Percentiles rank a stretch among this genome's conserved stretches.
These are phyloP conservation scores for Podospora conica DNA, from an alignment of 495 filamentous ascomycete species.

Conservation along the genomic window DNA sequence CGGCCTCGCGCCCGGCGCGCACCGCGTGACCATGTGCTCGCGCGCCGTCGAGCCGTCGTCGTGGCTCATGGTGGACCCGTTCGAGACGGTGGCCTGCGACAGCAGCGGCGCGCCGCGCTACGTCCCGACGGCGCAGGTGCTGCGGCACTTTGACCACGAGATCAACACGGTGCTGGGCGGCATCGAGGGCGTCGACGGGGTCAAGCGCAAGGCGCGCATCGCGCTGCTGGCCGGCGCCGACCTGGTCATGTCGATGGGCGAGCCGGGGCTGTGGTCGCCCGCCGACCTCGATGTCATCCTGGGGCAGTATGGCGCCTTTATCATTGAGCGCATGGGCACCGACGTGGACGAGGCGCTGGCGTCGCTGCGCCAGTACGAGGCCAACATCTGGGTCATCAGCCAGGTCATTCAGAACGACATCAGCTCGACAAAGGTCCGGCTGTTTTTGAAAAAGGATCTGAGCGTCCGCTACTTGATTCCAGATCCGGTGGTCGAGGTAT, in stretches of 20 bases:
- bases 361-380: slow-evolving; percentile 57
- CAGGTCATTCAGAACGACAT: slow-evolving; percentile 89
- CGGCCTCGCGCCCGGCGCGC: slow-evolving; percentile 57
- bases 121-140: slow-evolving; percentile 78
- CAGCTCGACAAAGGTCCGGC: slow-evolving; percentile 79
- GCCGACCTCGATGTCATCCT: slow-evolving; percentile 83
- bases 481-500: slow-evolving; percentile 23
- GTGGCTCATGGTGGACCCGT: slow-evolving; percentile 85
- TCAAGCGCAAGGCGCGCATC: slow-evolving; percentile 51
- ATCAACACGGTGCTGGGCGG: slow-evolving; percentile 75
- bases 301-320: slow-evolving; percentile 79
- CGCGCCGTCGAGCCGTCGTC: slow-evolving; percentile 70
- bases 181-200: slow-evolving; percentile 58
- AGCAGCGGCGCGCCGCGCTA: slow-evolving; percentile 70
- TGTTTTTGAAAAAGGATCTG: slow-evolving; percentile 76
- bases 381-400: slow-evolving; percentile 80
- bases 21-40: slow-evolving; percentile 59
- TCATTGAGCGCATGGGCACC: slow-evolving; percentile 84
- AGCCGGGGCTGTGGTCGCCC: slow-evolving; percentile 67
- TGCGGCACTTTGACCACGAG: slow-evolving; percentile 85
- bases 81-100: slow-evolving; percentile 38
- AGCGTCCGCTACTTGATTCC: slow-evolving; percentile 49
- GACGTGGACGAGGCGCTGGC: slow-evolving; percentile 79
- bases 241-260: slow-evolving; percentile 75
- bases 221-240: slow-evolving; percentile 62